A percentile compares a stretch with the other conserved stretches of the same genome.
These are phyloP conservation scores for Cladosporium sphaerospermum DNA, from an alignment of 2,329 filamentous ascomycete genomes.

Conservation along the genomic window DNA sequence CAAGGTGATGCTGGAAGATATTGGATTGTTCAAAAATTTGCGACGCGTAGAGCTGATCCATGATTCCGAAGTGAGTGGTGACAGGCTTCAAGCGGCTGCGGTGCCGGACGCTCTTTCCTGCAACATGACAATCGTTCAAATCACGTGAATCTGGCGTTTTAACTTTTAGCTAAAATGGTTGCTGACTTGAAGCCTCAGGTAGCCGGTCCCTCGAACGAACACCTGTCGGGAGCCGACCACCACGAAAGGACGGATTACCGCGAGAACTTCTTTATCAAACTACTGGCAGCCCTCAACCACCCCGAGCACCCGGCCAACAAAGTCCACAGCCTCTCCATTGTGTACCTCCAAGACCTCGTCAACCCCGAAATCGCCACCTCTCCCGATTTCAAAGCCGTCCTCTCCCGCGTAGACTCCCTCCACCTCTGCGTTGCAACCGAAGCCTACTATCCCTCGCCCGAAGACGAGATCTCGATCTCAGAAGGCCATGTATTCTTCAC, in stretches of 20 bases:
- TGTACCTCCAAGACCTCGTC: conserved; percentile 22
- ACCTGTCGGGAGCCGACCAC: not conserved
- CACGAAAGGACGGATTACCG: not conserved
- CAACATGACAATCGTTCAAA: not conserved
- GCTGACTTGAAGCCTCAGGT: not conserved
- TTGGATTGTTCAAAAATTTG: not conserved
- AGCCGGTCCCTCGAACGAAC: not conserved
- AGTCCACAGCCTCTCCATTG: conserved; percentile 18
- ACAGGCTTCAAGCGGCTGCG: not conserved
- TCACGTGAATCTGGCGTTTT: not conserved
- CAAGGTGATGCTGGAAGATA: not conserved
- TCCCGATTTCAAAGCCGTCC: conserved; percentile 16
- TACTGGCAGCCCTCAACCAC: not conserved
- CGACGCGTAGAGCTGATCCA: not conserved
- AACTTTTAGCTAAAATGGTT: not conserved
- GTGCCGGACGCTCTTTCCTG: not conserved
- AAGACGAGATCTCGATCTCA: conserved; percentile 9
- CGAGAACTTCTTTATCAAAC: not conserved
- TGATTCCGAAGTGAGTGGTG: not conserved
- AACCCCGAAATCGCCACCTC: conserved; percentile 12
- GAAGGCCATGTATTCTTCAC: conserved; percentile 21
- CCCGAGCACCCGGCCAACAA: conserved; percentile 9
- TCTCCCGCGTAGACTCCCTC: conserved; percentile 15
- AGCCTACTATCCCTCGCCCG: conserved; percentile 16
- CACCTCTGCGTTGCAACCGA: conserved; percentile 22